These are phyloP conservation scores for Spergularia azorica DNA, from an alignment of 179 eudicot species.

Conservation along the genomic window DNA sequence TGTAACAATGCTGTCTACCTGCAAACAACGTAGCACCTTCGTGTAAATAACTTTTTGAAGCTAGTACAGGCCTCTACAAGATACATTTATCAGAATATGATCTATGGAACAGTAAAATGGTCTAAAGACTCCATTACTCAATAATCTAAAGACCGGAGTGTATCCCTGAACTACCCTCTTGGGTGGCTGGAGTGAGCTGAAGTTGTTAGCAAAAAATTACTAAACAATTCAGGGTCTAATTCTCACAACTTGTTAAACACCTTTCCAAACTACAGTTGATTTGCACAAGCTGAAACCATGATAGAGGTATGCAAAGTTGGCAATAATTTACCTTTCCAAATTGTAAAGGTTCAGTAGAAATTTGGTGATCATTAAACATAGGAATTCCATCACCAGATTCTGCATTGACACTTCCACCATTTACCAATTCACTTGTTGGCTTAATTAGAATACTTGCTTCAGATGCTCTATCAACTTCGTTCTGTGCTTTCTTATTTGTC, in stretches of 20 bases:
- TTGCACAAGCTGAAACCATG: background rate
- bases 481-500: constrained; percentile 29
- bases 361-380: background rate
- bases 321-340: constrained; percentile 42
- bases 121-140: too few relatives aligned
- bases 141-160: too few relatives aligned
- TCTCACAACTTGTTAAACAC: background rate
- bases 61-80: background rate
- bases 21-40: constrained; percentile 6
- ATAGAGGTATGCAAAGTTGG: background rate
- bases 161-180: constrained; percentile 8
- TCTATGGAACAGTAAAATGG: background rate
- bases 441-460: constrained; percentile 33
- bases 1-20: constrained; percentile 26
- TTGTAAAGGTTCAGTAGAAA: constrained; percentile 23
- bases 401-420: constrained; percentile 19
- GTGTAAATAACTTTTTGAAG: background rate
- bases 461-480: constrained; percentile 24
- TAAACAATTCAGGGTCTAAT: background rate
- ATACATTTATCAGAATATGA: background rate
- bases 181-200: background rate
- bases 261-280: background rate
- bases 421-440: constrained; percentile 31
- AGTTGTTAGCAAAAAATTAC: background rate
- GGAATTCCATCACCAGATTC: constrained; percentile 21